Base-by-base conservation (phyloP, 2,329 filamentous ascomycete species). In the Cylindrodendrum hubeiense region DNA sequence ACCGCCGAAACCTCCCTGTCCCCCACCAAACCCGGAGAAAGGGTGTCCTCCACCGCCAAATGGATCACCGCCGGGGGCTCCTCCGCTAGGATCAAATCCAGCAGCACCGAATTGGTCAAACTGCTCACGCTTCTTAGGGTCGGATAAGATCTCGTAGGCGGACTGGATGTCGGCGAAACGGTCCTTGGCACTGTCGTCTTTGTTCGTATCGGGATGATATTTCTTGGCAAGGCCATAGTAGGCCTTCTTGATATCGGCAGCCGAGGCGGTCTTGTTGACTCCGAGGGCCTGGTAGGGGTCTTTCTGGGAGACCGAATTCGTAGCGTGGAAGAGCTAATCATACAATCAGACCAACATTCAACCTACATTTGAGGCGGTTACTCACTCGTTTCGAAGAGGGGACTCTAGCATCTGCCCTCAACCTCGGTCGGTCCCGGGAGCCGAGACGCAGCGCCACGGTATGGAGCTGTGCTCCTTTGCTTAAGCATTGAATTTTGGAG, bases 221-320 rank as follows among this genome's bases (percentile, higher is more conserved):
- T 98, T 99, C 82, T 99, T 99, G 21, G 96, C 96, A 64, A 98
- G 85, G 54, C 95, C 93, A 78, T 99, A 99, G 84, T 99, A 99
- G 3, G 96, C 95, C 80, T 98, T 98, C 79, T 99, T 99, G 79
- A 99, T 98, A 37, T 98, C 95, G 65, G 89, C 85, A 3, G 94
- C 84, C 1, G 93, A 90, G n/a, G 96, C 93, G 67, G 82, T 87
- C 79, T 95, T 97, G 75, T 85, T 85, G 30, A 99, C 93, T 15
- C 96, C 96, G 28, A 99, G 90, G 4, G 93, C 87, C 70, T 90
- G 88, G 80, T 99, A 99, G 1, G 96, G 96, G 75, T 99, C 93
- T 78, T 93, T 89, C 39, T 89, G 81, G 5, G 85, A 85, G 22
- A 83, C 76, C 6, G 79, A 73, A 47, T 79, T 80, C 47, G 90